A percentile compares a stretch with the other conserved stretches of the same genome.
phyloP scores from a whole-genome alignment of 1,139 yeast species.

The Blastobotrys persicus region DNA sequence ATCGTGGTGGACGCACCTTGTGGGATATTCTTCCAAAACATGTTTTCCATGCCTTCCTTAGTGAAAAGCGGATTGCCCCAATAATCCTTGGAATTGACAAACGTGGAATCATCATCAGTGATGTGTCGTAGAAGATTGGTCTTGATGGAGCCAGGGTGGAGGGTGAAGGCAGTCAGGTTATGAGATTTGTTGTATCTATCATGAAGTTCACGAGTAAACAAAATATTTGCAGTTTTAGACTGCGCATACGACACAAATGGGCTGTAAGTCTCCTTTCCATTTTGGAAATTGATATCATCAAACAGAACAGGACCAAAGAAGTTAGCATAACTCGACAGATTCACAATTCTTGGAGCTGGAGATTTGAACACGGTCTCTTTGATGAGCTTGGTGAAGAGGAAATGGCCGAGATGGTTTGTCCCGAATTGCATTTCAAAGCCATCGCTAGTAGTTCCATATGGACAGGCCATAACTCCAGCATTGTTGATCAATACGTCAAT shows the following conservation, averaged over 20 bases:
- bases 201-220: not conserved
- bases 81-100: not conserved
- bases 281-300: constrained; percentile 66
- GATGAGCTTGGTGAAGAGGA: constrained; percentile 61
- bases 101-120: not conserved
- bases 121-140: not conserved
- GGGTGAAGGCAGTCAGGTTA: not conserved
- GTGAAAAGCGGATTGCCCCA: not conserved
- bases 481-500: constrained; percentile 69
- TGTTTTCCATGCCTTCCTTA: not conserved
- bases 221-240: constrained; percentile 80
- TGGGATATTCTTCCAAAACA: not conserved
- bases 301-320: constrained; percentile 50
- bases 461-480: constrained; percentile 84
- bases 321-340: constrained; percentile 71
- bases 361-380: constrained; percentile 29
- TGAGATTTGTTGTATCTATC: not conserved
- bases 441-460: constrained; percentile 61
- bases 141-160: not conserved
- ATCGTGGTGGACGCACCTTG: constrained; percentile 1
- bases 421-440: constrained; percentile 79
- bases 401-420: constrained; percentile 76
- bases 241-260: constrained; percentile 73
- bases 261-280: not conserved
- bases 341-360: constrained; percentile 55